phyloP scores from a whole-genome alignment of 768 basidiomycete species.

The Dendrothele bispora region DNA sequence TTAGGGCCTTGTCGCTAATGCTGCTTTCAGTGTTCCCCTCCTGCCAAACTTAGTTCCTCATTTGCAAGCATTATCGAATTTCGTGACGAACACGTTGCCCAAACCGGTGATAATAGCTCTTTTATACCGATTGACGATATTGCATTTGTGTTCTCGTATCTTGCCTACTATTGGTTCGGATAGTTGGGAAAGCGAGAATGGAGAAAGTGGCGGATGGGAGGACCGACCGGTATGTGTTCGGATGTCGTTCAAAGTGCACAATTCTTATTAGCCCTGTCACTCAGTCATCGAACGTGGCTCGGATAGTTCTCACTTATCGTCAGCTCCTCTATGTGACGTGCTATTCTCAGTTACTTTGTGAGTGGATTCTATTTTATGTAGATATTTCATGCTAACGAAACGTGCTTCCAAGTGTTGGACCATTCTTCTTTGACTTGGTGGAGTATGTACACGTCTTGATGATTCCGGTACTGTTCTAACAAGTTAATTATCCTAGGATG shows the following conservation, averaged over 20 bases:
- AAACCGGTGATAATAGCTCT: conserved; percentile 82
- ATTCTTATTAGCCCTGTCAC: too few species aligned
- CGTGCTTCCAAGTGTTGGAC: conserved; percentile 60
- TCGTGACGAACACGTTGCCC: conserved; percentile 82
- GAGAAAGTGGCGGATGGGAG: conserved; percentile 64
- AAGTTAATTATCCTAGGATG: too few species aligned
- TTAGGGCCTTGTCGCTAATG: conserved; percentile 7
- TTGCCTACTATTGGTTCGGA: conserved; percentile 84
- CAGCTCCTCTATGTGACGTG: conserved; percentile 85
- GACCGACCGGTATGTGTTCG: conserved; percentile 82
- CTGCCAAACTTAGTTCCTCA: conserved; percentile 80
- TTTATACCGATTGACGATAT: conserved; percentile 74
- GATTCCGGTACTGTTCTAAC: too few species aligned
- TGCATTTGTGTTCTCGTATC: conserved; percentile 81
- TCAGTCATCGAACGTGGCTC: conserved; percentile 76
- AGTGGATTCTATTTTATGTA: conserved; percentile 29
- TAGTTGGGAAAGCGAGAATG: conserved; percentile 71
- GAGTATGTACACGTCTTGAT: too few species aligned
- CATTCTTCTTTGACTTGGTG: conserved; percentile 93
- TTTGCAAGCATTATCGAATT: conserved; percentile 75
- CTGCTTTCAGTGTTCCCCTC: conserved; percentile 59
- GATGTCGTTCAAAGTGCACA: too few species aligned
- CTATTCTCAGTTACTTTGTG: conserved; percentile 83
- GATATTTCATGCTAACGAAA: not conserved
- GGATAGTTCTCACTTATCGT: conserved; percentile 75